Evolutionary conservation across 768 basidiomycete genomes (phyloP), one percentile per base, ranked within the genome.

Genomic region (Leucocoprinus leucothites): DNA sequence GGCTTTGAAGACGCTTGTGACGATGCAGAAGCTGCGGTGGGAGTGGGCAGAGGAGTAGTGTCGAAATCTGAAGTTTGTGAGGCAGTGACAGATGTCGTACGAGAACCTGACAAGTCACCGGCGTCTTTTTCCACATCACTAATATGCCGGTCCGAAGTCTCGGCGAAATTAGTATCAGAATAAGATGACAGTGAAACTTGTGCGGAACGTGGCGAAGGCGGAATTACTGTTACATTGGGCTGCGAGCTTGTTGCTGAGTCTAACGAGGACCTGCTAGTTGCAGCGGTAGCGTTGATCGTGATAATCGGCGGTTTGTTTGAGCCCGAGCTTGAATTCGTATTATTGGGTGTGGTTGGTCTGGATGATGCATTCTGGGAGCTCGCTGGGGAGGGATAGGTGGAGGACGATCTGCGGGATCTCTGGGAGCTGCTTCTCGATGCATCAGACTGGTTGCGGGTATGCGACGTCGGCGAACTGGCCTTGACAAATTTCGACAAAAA

Each of bases 401-500:
- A 38, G 4, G 38, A 38, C 7, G 38, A 38, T 38, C 16, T n/a
- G 7, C 38, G 38, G 38, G 38, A 38, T n/a, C 11, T 3, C 38
- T 31, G 31, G 5, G 31, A 31, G 25, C 24, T 26, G 45, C 36
- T 28, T 14, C 16, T 24, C 1, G 46, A 36, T 9, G 45, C 43
- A 48, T 47, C 46, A 11, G 51, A 48, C 13, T 45, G 57, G 11
- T 53, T 51, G 21, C 45, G 57, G 14, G n/a, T 5, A 40, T 34
- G 44, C 26, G 46, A 11, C 9, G 54, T 38, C 9, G 56, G 36
- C 28, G 56, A 49, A 21, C 36, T 18, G 1, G 35, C 22, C 46
- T 51, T 58, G 11, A 58, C 51, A 18, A 58, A 48, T 28, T 43
- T 53, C 11, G 51, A 53, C 18, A 58, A 45, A 31, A 58, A 58